Conservation (phyloP, 2,329 filamentous ascomycete species). For the Conoideocrella luteorostrata region DNA sequence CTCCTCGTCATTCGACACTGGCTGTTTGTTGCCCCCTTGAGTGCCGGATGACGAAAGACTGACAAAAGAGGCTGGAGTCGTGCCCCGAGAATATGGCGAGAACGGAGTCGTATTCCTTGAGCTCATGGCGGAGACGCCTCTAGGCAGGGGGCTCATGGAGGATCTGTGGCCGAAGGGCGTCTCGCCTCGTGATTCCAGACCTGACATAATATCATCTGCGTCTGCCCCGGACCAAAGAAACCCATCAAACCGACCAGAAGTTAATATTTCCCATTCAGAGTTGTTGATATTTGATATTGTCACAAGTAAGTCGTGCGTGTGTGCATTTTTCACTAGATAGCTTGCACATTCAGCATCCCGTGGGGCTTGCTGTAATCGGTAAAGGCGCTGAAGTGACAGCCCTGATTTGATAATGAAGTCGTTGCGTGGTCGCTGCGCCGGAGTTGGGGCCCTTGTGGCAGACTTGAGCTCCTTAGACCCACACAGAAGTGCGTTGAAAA, state of each 20-base stretch:
- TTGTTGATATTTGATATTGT: slow-evolving; percentile 82
- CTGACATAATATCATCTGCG: slow-evolving; percentile 37
- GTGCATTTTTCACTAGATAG: slow-evolving; percentile 76
- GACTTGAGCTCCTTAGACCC: slow-evolving; percentile 52
- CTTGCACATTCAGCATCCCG: slow-evolving; percentile 81
- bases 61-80: slow-evolving; percentile 55
- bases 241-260: slow-evolving; percentile 88
- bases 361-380: slow-evolving; percentile 65
- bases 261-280: slow-evolving; percentile 95
- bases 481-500: slow-evolving; percentile 74
- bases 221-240: slow-evolving; percentile 94
- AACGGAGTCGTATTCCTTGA: slow-evolving; percentile 43
- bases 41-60: slow-evolving; percentile 45
- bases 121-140: slow-evolving; percentile 34
- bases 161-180: slow-evolving; percentile 41
- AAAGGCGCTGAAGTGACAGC: slow-evolving; percentile 75
- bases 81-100: slow-evolving; percentile 45
- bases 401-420: slow-evolving; percentile 71
- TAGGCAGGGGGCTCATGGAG: slow-evolving; percentile 33
- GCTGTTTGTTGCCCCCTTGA: slow-evolving; percentile 37
- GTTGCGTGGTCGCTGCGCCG: slow-evolving; percentile 57
- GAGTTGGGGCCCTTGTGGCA: slow-evolving; percentile 60
- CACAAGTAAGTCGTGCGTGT: slow-evolving; percentile 77
- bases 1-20: slow-evolving; percentile 87
- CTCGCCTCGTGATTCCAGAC: slow-evolving; percentile 44